Evolutionary conservation across 108 stramenopile genomes (phyloP).

Genomic region (Epipyxis sp.): DNA sequence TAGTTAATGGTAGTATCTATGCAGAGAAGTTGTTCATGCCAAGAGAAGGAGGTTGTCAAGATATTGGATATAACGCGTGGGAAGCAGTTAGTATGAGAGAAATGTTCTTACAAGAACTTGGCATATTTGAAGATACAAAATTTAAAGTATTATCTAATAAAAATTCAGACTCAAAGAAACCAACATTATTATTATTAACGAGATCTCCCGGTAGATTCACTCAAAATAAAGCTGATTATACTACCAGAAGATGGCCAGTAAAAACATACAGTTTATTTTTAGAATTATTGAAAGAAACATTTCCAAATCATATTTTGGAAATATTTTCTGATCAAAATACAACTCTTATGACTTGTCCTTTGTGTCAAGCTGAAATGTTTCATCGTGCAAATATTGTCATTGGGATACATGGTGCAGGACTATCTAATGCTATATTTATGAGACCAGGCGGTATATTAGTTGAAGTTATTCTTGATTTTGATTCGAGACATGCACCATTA

Average conservation of each 20-base stretch:
- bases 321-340: slow-evolving; percentile 27
- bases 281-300: background rate
- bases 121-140: background rate
- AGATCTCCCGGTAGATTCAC: background rate
- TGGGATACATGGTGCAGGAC: slow-evolving; percentile 36
- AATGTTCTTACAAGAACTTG: background rate
- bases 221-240: slow-evolving; percentile 1
- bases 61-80: slow-evolving; percentile 23
- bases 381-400: slow-evolving; percentile 34
- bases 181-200: background rate
- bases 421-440: slow-evolving; percentile 43
- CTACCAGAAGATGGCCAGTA: background rate
- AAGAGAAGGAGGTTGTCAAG: slow-evolving; percentile 24
- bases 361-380: slow-evolving; percentile 35
- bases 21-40: slow-evolving; percentile 11
- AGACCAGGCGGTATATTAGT: slow-evolving; percentile 33
- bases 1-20: slow-evolving; percentile 16
- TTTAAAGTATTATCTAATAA: background rate
- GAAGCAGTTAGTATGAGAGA: background rate
- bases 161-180: background rate
- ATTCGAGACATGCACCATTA: slow-evolving; percentile 5
- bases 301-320: background rate
- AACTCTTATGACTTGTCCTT: slow-evolving; percentile 21
- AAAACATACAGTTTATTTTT: background rate
- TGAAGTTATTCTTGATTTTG: slow-evolving; percentile 25